Percentiles rank a stretch among this genome's conserved stretches.
These are phyloP conservation scores for Tricholoma furcatifolium DNA, from an alignment of 768 basidiomycete species.

Conservation along the genomic window DNA sequence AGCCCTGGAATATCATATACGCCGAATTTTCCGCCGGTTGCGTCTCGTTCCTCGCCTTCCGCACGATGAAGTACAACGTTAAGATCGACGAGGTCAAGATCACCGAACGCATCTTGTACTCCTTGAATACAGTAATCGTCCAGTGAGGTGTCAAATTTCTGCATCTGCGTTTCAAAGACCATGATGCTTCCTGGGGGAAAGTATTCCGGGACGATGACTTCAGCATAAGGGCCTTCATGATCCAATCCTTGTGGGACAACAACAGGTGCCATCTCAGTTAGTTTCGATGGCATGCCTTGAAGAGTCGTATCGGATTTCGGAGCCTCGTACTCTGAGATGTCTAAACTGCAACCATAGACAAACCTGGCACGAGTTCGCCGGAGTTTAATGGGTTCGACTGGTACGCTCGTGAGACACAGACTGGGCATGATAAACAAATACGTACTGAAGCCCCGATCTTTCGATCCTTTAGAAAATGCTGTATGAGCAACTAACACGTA, in stretches of 20 bases:
- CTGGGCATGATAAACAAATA: slow-evolving; percentile 1
- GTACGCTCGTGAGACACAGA: not conserved
- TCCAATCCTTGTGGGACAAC: slow-evolving; percentile 63
- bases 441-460: slow-evolving; percentile 80
- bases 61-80: slow-evolving; percentile 86
- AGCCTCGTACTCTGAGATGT: slow-evolving; percentile 61
- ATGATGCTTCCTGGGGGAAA: slow-evolving; percentile 97
- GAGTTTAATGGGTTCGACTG: slow-evolving; percentile 85
- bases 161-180: slow-evolving; percentile 85
- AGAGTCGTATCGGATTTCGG: slow-evolving; percentile 51
- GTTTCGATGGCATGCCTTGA: slow-evolving; percentile 68
- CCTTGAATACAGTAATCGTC: slow-evolving; percentile 73
- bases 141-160: slow-evolving; percentile 67
- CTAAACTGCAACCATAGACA: slow-evolving; percentile 74
- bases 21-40: slow-evolving; percentile 78
- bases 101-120: slow-evolving; percentile 69
- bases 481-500: slow-evolving; percentile 92
- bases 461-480: slow-evolving; percentile 81
- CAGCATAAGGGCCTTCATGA: slow-evolving; percentile 65
- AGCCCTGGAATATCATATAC: slow-evolving; percentile 76
- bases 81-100: slow-evolving; percentile 81
- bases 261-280: slow-evolving; percentile 64
- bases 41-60: slow-evolving; percentile 90
- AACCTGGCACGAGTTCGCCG: slow-evolving; percentile 77
- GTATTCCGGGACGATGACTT: slow-evolving; percentile 78